phyloP scores from a whole-genome alignment of 139 green algal species.

The Chlorella sp. region DNA sequence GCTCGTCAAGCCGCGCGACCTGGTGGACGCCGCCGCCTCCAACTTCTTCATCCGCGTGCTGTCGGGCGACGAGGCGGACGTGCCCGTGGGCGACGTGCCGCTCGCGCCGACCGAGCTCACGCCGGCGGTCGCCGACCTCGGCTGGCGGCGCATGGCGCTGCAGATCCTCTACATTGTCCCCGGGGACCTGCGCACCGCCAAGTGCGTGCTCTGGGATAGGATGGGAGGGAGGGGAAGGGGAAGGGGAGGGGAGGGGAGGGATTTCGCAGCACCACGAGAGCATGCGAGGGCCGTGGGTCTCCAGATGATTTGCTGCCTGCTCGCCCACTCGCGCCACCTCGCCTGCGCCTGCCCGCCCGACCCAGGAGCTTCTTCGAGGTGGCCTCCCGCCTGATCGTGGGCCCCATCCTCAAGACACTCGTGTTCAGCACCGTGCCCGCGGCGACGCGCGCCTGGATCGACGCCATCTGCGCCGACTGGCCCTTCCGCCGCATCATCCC shows the following conservation, averaged over 20 bases:
- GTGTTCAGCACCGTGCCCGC: constrained; percentile 81
- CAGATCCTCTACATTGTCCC: constrained; percentile 93
- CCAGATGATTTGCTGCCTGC: neutral
- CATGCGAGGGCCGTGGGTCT: too few species aligned
- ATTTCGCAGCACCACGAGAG: too few species aligned
- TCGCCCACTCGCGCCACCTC: neutral
- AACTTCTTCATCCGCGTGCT: constrained; percentile 47
- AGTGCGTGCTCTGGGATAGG: constrained; percentile 27
- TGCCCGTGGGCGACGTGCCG: constrained; percentile 40
- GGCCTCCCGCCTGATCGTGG: constrained; percentile 76
- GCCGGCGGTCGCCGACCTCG: constrained; percentile 43
- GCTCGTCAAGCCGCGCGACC: constrained; percentile 27
- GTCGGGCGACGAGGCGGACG: constrained; percentile 24
- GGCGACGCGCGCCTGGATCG: constrained; percentile 71
- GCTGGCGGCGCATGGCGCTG: constrained; percentile 90
- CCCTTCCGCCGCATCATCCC: constrained; percentile 88
- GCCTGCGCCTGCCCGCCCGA: neutral
- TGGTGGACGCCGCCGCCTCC: constrained; percentile 25
- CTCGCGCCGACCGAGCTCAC: constrained; percentile 41
- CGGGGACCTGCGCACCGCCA: constrained; percentile 73
- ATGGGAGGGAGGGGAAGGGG: neutral
- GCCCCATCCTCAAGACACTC: constrained; percentile 86
- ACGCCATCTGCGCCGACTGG: constrained; percentile 78
- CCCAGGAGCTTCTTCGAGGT: constrained; percentile 70
- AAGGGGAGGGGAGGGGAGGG: neutral